A percentile compares a stretch with the other conserved stretches of the same genome.
Conservation (phyloP, 2,329 filamentous ascomycete species). For the Clarireedia monteithiana region DNA sequence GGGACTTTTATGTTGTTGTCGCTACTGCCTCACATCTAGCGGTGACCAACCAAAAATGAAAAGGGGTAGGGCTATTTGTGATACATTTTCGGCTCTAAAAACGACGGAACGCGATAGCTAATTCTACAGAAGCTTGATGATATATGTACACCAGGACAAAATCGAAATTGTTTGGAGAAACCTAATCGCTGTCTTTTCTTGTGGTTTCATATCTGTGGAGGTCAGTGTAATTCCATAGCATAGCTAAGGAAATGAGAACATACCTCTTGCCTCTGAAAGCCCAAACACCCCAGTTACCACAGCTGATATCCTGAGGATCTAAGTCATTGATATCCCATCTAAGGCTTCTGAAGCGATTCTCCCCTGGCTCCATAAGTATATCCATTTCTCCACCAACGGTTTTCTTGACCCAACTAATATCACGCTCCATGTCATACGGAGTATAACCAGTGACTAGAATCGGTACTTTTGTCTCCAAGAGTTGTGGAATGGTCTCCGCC, state of each 20-base stretch:
- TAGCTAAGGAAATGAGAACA: slow-evolving; percentile 20
- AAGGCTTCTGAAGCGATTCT: slow-evolving; percentile 89
- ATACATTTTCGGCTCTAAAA: neutral
- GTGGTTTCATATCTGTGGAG: slow-evolving; percentile 29
- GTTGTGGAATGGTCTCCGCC: slow-evolving; percentile 79
- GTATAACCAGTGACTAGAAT: slow-evolving; percentile 95
- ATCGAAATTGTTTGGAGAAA: neutral
- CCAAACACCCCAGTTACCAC: slow-evolving; percentile 96
- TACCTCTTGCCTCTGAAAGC: slow-evolving; percentile 96
- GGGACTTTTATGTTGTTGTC: too few relatives aligned
- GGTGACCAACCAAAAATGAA: too few relatives aligned
- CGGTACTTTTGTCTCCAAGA: slow-evolving; percentile 92
- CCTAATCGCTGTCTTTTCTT: slow-evolving; percentile 21
- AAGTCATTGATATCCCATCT: slow-evolving; percentile 96
- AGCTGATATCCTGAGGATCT: slow-evolving; percentile 88
- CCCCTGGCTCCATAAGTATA: slow-evolving; percentile 80
- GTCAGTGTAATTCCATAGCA: slow-evolving; percentile 9
- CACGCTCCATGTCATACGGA: slow-evolving; percentile 86
- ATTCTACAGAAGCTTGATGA: neutral
- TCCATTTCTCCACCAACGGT: slow-evolving; percentile 88
- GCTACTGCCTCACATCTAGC: too few relatives aligned
- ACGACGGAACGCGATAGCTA: too few relatives aligned
- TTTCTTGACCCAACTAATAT: slow-evolving; percentile 82
- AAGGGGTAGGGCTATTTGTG: neutral
- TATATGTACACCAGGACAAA: neutral